Base-by-base conservation (phyloP, 148 eudicot species). In the Beta vulgaris region DNA sequence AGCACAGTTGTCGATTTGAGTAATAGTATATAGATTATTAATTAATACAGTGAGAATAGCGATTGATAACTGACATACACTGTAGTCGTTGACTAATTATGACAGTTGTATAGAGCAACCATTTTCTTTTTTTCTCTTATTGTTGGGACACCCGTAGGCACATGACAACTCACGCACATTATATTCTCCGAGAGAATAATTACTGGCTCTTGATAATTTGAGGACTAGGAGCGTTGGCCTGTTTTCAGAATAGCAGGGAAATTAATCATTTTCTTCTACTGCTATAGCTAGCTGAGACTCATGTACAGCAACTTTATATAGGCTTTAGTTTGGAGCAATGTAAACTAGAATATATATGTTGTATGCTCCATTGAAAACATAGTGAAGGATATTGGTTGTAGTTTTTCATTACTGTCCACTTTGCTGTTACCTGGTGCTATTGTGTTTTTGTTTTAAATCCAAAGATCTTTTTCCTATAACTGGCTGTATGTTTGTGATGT, bases 371-470 rank as follows among this genome's bases (percentile, higher is more conserved):
- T 10, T 39, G 15, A 18, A 28, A 8, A 8, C 16, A 11, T 2
- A 18, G 7, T 46, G 39, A 18, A 31, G 73, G 25, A n/a, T 40
- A 23, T 5, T 64, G 29, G 25, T 39, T 25, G 49, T n/a, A 39
- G 48, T 49, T 40, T 19, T 60, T 34, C 4, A 44, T 11, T 2
- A 29, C 15, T 40, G 29, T 43, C 39, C 35, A 29, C 37, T 28
- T 14, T 1, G 7, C 7, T 39, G 1, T 23, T 62, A 34, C 15
- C 55, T 72, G 1, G 49, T 73, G 44, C 25, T 11, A 28, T 73
- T 43, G 49, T 43, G 49, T 7, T 73, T 62, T 5, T 28, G 60
- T 64, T 61, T 49, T 7, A 48, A 74, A 73, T 62, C n/a, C 34
- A 31, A 44, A 73, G 23, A 1, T 26, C 46, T 35, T 31, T 70